Conservation (phyloP, 2,329 filamentous ascomycete species). For the Exophiala oligosperma region DNA sequence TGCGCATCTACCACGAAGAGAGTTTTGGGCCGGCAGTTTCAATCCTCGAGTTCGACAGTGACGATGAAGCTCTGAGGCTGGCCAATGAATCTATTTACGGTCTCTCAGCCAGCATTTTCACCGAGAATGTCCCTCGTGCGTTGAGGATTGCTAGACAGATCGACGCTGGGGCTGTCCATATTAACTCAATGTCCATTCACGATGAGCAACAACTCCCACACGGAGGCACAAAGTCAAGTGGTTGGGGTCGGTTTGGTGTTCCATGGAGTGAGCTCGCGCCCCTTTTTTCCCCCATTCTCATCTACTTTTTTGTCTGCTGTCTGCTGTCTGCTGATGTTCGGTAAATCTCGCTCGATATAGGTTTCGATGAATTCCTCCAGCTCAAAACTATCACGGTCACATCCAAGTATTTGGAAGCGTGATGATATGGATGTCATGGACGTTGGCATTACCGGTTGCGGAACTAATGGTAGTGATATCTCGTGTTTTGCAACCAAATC, state of each 20-base stretch:
- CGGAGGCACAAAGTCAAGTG: conserved; percentile 74
- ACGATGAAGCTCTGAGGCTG: conserved; percentile 38
- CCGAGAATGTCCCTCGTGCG: conserved; percentile 43
- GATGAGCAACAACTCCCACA: conserved; percentile 49
- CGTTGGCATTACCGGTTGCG: background rate
- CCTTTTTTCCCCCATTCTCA: no score
- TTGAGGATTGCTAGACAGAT: conserved; percentile 54
- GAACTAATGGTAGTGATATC: background rate
- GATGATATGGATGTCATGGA: background rate
- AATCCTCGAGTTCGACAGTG: conserved; percentile 37
- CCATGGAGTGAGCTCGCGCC: conserved; percentile 36
- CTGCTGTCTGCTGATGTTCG: no score
- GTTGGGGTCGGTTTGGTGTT: conserved; percentile 63
- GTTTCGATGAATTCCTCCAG: conserved; percentile 60
- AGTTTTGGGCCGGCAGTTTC: conserved; percentile 45
- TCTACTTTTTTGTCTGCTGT: no score
- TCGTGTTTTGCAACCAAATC: no score
- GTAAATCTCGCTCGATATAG: no score
- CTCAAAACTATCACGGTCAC: conserved; percentile 58
- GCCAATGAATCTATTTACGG: conserved; percentile 44
- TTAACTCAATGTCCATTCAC: conserved; percentile 52
- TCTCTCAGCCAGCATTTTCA: conserved; percentile 43
- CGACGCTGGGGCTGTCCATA: conserved; percentile 60
- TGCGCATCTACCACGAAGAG: conserved; percentile 60
- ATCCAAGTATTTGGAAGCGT: background rate